Evolutionary conservation across 148 eudicot species (phyloP).

Genomic region (Dianthus caryophyllus): DNA sequence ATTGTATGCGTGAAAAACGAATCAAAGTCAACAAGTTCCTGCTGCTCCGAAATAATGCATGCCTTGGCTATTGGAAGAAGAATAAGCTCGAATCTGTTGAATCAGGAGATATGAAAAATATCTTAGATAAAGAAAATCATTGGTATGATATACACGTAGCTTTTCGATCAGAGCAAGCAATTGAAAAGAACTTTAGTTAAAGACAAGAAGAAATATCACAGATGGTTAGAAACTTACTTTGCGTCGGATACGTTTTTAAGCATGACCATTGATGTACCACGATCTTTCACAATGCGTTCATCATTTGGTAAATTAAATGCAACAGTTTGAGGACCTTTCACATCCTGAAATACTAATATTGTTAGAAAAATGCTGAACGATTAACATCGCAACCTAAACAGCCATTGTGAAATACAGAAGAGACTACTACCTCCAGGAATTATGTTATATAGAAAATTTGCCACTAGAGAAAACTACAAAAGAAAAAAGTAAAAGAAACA

Average conservation of each 20-base stretch:
- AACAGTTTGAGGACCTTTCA: conserved; percentile 97
- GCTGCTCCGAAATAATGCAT: conserved; percentile 75
- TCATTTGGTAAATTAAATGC: conserved; percentile 99
- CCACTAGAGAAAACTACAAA: conserved; percentile 4
- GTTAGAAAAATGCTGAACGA: background rate
- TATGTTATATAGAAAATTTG: background rate
- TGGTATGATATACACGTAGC: background rate
- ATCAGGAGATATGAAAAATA: conserved; percentile 20
- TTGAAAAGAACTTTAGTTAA: conserved; percentile 10
- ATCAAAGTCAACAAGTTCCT: conserved; percentile 73
- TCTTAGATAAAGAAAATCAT: background rate
- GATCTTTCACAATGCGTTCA: conserved; percentile 90
- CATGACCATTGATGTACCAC: conserved; percentile 97
- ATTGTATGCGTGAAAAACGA: conserved; percentile 97
- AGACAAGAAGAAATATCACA: background rate
- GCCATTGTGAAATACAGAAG: background rate
- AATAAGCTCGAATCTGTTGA: conserved; percentile 78
- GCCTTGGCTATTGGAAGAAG: conserved; percentile 82
- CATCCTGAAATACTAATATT: conserved; percentile 52
- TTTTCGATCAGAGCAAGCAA: background rate
- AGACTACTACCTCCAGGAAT: too few relatives aligned
- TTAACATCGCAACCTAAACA: too few relatives aligned
- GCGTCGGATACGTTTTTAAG: conserved; percentile 98
- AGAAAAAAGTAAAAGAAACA: background rate
- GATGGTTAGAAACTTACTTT: conserved; percentile 47